Conservation (phyloP, 1,284 basidiomycete species). For the Ganoderma lucidum region DNA sequence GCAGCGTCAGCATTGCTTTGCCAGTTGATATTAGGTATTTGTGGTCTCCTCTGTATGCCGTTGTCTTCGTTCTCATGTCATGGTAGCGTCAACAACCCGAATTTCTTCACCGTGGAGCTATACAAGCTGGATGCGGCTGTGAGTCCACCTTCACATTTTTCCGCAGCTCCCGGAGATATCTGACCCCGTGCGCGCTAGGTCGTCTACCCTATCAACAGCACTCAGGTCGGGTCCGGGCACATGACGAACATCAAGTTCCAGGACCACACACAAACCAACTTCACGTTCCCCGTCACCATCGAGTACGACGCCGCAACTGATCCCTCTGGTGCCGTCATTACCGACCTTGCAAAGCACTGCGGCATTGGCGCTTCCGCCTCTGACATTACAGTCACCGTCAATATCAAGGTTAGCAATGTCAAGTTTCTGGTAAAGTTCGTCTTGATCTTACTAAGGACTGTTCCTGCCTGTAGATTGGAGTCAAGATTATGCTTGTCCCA, state of each 20-base stretch:
- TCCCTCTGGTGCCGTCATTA: constrained; percentile 65
- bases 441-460: background rate
- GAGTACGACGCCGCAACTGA: constrained; percentile 72
- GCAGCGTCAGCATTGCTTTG: constrained; percentile 70
- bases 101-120: constrained; percentile 83
- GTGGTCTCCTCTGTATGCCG: background rate
- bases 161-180: background rate
- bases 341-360: constrained; percentile 76
- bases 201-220: constrained; percentile 78
- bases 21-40: constrained; percentile 66
- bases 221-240: constrained; percentile 73
- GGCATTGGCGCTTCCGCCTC: constrained; percentile 53
- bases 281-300: constrained; percentile 85
- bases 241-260: constrained; percentile 69
- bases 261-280: constrained; percentile 72
- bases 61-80: constrained; percentile 4
- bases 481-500: constrained; percentile 71
- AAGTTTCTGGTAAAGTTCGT: too few relatives aligned
- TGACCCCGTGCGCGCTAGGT: constrained; percentile 50
- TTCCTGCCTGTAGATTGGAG: constrained; percentile 54
- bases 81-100: constrained; percentile 82
- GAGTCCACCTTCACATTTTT: constrained; percentile 12
- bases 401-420: constrained; percentile 59
- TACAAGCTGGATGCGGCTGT: constrained; percentile 74
- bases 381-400: constrained; percentile 75